These are phyloP conservation scores for Gyromitra esculenta DNA, from an alignment of 2,329 filamentous ascomycete genomes.

Conservation along the genomic window DNA sequence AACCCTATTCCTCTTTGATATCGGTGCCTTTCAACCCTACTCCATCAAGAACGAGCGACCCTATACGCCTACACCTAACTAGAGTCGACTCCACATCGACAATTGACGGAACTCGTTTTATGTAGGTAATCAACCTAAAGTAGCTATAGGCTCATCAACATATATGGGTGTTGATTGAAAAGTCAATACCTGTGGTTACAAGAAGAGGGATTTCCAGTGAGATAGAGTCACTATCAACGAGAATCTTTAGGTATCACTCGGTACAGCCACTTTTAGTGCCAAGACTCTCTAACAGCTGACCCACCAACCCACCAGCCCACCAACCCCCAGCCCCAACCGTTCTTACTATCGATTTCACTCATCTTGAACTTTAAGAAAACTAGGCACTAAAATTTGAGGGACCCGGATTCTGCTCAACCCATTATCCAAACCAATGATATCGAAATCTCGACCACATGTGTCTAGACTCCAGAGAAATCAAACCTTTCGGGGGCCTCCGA, in stretches of 20 bases:
- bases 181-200: too few species aligned
- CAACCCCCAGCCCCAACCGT: not conserved
- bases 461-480: not conserved
- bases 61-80: too few species aligned
- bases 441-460: constrained; percentile 10
- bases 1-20: too few species aligned
- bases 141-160: too few species aligned
- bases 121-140: too few species aligned
- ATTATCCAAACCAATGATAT: constrained; percentile 27
- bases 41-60: too few species aligned
- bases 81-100: too few species aligned
- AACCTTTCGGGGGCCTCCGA: constrained; percentile 31
- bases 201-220: too few species aligned
- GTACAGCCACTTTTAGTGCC: not conserved
- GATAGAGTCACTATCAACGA: not conserved
- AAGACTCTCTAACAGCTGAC: not conserved
- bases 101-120: too few species aligned
- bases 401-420: not conserved
- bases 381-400: not conserved
- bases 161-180: too few species aligned
- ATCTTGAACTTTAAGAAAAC: not conserved
- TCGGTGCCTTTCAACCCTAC: too few species aligned
- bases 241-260: not conserved
- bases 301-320: not conserved
- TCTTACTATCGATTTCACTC: not conserved